phyloP scores from a whole-genome alignment of 306 rosid genomes.

The Prunus dulcis region DNA sequence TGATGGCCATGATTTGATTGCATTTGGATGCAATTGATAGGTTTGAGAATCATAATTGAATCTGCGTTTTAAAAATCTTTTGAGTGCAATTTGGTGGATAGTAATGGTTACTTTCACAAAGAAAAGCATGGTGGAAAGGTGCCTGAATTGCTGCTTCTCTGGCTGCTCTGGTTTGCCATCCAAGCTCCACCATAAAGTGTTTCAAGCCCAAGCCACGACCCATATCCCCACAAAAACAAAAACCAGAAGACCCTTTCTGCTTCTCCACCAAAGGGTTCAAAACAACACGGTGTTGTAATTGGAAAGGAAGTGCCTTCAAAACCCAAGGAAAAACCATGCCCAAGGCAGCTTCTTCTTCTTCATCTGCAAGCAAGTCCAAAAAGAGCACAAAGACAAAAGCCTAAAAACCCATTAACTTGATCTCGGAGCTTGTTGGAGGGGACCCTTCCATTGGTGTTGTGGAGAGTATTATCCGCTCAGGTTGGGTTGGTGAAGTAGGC shows the following conservation, averaged over 20 bases:
- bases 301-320: slow-evolving; percentile 2
- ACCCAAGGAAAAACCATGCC: not conserved
- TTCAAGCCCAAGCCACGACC: slow-evolving; percentile 17
- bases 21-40: no score
- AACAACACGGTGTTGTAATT: not conserved
- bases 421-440: not conserved
- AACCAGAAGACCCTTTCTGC: not conserved
- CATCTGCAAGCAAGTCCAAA: not conserved
- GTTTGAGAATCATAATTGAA: no score
- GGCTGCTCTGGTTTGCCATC: slow-evolving; percentile 24
- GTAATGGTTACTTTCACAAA: not conserved
- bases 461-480: slow-evolving; percentile 1
- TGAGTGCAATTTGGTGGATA: not conserved
- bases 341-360: not conserved
- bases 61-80: not conserved
- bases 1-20: no score
- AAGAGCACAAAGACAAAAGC: not conserved
- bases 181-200: slow-evolving; percentile 19
- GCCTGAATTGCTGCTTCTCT: slow-evolving; percentile 25
- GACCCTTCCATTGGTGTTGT: not conserved
- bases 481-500: slow-evolving; percentile 11
- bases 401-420: not conserved
- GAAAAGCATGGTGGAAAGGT: slow-evolving; percentile 21
- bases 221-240: no score
- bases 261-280: not conserved